Percentiles rank a stretch among this genome's conserved stretches.
Conservation (phyloP, 208 protist species). For the Trypanosoma cruzi region DNA sequence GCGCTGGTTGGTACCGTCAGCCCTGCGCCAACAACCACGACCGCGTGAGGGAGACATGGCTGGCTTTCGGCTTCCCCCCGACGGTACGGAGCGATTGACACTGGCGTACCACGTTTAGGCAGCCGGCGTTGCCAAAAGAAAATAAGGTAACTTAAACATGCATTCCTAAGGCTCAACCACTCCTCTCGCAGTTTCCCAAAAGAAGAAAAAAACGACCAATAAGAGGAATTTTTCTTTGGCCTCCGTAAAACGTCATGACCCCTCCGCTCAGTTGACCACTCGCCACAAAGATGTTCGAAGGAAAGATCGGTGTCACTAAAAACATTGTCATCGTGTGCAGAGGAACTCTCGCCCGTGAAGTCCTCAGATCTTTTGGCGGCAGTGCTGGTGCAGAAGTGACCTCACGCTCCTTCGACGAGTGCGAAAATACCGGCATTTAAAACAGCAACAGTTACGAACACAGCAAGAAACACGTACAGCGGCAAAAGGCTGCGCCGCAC, state of each 20-base stretch:
- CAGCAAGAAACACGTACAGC: conserved; percentile 30
- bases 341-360: not conserved
- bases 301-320: not conserved
- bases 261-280: not conserved
- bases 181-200: too few relatives aligned
- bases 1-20: too few relatives aligned
- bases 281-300: not conserved
- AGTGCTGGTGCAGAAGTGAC: not conserved
- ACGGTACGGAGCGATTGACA: too few relatives aligned
- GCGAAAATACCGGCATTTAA: conserved; percentile 26
- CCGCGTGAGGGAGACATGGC: too few relatives aligned
- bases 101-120: too few relatives aligned
- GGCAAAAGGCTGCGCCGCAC: conserved; percentile 19
- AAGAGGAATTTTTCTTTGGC: too few relatives aligned
- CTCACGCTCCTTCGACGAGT: conserved; percentile 16
- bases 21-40: too few relatives aligned
- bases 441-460: conserved; percentile 27
- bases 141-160: too few relatives aligned
- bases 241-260: not conserved
- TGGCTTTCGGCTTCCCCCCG: too few relatives aligned
- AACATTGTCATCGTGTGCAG: not conserved
- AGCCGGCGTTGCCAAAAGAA: too few relatives aligned
- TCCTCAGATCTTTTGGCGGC: not conserved
- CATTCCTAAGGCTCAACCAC: too few relatives aligned
- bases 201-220: too few relatives aligned